These are phyloP conservation scores for Punica granatum DNA, from an alignment of 345 rosid genomes.

Conservation along the genomic window DNA sequence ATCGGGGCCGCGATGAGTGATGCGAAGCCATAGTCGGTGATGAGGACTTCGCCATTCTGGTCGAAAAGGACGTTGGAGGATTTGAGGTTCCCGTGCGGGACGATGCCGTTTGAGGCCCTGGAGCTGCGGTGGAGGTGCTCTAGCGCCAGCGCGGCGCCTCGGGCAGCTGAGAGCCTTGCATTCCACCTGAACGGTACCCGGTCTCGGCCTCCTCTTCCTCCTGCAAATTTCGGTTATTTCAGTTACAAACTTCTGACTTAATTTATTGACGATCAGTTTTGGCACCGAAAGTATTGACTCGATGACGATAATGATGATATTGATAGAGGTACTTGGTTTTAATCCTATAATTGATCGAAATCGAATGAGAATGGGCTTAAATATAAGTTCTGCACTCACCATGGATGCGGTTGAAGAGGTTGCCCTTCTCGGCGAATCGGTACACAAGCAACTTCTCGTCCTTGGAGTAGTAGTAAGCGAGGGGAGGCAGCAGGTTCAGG, in stretches of 20 bases:
- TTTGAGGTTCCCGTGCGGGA: conserved; percentile 56
- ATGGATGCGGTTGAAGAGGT: conserved; percentile 42
- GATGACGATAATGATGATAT: background rate
- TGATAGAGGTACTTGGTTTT: background rate
- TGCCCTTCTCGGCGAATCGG: conserved; percentile 38
- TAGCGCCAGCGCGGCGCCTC: conserved; percentile 37
- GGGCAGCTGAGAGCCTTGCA: conserved; percentile 37
- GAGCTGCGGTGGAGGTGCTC: conserved; percentile 37
- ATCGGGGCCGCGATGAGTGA: conserved; percentile 36
- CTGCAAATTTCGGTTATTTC: conserved; percentile 12
- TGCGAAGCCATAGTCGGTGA: conserved; percentile 40
- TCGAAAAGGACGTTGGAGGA: conserved; percentile 47
- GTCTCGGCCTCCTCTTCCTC: conserved; percentile 25
- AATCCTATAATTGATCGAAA: too few species aligned
- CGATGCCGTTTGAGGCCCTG: conserved; percentile 3
- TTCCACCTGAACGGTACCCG: conserved; percentile 42
- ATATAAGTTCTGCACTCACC: conserved; percentile 19
- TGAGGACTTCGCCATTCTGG: conserved; percentile 24
- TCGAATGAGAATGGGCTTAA: background rate
- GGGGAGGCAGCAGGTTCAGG: conserved; percentile 49
- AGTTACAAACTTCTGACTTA: background rate
- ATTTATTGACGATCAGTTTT: background rate
- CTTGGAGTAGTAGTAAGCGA: conserved; percentile 59
- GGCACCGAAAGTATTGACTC: background rate
- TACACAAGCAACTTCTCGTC: conserved; percentile 53